Conservation (phyloP, 805 yeast species). For the Kuraishia piskuri region DNA sequence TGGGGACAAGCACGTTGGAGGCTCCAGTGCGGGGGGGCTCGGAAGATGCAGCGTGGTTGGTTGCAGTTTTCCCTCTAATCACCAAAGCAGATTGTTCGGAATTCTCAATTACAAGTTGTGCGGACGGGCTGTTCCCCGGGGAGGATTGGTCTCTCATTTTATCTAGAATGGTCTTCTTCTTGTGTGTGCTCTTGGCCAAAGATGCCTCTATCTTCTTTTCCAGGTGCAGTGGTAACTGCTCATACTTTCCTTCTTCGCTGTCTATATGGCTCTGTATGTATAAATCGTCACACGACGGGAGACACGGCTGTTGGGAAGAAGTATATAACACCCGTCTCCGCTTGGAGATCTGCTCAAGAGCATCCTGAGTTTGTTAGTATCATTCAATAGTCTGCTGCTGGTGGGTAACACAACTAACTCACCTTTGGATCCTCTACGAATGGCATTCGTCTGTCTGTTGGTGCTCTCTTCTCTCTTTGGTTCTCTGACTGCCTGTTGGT, state of each 20-base stretch:
- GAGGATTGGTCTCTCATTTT: too few species aligned
- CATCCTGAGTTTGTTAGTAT: background rate
- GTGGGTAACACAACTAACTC: background rate
- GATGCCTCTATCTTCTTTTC: conserved; percentile 1
- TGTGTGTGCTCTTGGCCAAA: background rate
- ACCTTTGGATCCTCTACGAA: background rate
- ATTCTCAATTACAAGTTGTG: background rate
- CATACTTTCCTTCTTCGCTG: background rate
- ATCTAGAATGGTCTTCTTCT: background rate
- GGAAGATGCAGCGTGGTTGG: too few species aligned
- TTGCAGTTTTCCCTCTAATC: too few species aligned
- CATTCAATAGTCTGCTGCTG: background rate
- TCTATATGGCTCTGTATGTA: conserved; percentile 2
- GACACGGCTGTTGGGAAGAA: background rate
- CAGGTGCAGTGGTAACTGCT: conserved; percentile 2
- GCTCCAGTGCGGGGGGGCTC: background rate
- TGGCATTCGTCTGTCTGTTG: background rate
- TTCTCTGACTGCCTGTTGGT: background rate
- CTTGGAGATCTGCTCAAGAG: conserved; percentile 2
- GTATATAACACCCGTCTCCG: conserved; percentile 2
- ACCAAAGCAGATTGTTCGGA: too few species aligned
- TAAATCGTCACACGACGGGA: background rate
- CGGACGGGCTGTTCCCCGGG: too few species aligned
- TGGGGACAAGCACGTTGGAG: background rate
- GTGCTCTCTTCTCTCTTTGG: too few species aligned